phyloP scores from a whole-genome alignment of 441 rosid species.

The Adansonia gregorii region DNA sequence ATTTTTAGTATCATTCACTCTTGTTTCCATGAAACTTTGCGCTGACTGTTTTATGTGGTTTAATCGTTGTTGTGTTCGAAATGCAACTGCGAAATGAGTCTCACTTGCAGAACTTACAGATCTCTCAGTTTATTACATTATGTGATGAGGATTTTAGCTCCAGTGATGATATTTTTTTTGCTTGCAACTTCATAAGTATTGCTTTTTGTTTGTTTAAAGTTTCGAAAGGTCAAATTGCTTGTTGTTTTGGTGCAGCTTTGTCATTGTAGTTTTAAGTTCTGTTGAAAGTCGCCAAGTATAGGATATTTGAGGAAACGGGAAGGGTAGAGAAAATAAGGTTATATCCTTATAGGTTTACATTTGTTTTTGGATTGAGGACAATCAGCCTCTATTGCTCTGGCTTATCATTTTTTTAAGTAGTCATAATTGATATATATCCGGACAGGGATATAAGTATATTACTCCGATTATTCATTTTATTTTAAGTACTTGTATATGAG shows the following conservation, averaged over 20 bases:
- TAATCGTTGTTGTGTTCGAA: neutral
- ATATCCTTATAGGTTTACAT: constrained; percentile 19
- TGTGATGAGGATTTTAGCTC: neutral
- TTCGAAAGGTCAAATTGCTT: neutral
- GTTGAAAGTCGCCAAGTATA: neutral
- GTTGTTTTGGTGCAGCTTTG: neutral
- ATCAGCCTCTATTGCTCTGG: neutral
- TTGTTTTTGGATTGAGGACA: constrained; percentile 1
- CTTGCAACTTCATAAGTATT: neutral
- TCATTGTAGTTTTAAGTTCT: neutral
- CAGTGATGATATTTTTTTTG: neutral
- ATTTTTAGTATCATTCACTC: no score
- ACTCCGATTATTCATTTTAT: no score
- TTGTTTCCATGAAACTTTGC: neutral
- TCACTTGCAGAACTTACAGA: no score
- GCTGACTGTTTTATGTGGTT: neutral
- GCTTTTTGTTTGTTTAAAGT: neutral
- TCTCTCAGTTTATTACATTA: neutral
- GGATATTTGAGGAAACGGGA: neutral
- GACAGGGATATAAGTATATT: no score
- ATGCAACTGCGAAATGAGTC: neutral
- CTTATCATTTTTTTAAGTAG: no score
- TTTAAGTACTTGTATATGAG: no score
- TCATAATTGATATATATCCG: no score
- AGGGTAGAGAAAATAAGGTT: constrained; percentile 28